Percentiles rank a stretch among this genome's conserved stretches.
Evolutionary conservation across 2,329 filamentous ascomycete species (phyloP).

Genomic region (Fragosphaeria purpurea): DNA sequence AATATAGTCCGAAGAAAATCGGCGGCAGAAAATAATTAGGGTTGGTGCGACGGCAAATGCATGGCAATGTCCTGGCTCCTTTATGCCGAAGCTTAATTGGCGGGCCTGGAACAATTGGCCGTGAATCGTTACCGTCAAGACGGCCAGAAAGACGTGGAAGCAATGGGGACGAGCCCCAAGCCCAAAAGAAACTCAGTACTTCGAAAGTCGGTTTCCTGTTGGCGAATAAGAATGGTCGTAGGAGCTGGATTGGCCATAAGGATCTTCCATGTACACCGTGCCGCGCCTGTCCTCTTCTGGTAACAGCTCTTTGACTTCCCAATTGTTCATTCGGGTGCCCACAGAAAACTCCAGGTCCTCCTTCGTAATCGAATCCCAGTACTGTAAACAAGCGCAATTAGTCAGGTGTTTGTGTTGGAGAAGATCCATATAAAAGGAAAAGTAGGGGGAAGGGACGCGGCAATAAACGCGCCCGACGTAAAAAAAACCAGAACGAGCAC

Average conservation of each 20-base stretch:
- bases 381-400: conserved; percentile 39
- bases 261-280: conserved; percentile 63
- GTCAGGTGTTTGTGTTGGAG: no score
- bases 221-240: conserved; percentile 43
- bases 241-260: conserved; percentile 45
- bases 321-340: conserved; percentile 88
- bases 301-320: conserved; percentile 91
- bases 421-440: neutral
- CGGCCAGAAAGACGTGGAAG: no score
- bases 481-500: no score
- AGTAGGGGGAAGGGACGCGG: neutral
- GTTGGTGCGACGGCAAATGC: no score
- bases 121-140: no score
- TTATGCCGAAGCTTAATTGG: no score
- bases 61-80: no score
- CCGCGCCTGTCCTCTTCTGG: conserved; percentile 68
- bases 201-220: conserved; percentile 33
- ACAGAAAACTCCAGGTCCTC: conserved; percentile 98
- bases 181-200: conserved; percentile 27
- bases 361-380: conserved; percentile 98
- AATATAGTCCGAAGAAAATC: no score
- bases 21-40: no score
- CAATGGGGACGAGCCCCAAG: neutral
- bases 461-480: no score
- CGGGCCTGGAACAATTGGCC: no score